Conservation (phyloP, 176 grass and related monocot genomes). For the Aegilops longissima region DNA sequence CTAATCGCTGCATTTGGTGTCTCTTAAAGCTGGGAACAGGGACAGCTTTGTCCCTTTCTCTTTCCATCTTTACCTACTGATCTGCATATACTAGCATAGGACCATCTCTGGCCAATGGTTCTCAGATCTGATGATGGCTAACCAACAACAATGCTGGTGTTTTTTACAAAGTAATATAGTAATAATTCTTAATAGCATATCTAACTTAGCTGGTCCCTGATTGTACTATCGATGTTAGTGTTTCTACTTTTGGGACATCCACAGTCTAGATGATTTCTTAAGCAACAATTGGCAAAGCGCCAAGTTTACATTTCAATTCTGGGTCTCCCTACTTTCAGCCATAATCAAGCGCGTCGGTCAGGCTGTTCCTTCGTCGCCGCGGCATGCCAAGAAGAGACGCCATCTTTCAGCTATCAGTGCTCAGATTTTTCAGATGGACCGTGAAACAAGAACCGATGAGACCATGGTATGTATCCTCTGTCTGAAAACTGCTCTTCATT, state of each 20-base stretch:
- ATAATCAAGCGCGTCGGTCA: slow-evolving; percentile 45
- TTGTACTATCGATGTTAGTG: neutral
- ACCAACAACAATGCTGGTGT: neutral
- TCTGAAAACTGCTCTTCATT: neutral
- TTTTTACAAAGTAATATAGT: neutral
- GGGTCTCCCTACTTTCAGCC: slow-evolving; percentile 38
- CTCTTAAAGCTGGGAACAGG: neutral
- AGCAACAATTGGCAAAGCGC: neutral
- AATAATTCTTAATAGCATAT: neutral
- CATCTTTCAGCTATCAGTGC: slow-evolving; percentile 45
- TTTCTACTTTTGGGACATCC: neutral
- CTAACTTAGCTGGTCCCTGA: neutral
- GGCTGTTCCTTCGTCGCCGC: slow-evolving; percentile 17
- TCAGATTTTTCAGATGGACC: slow-evolving; percentile 20
- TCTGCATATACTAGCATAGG: neutral
- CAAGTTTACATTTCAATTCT: neutral
- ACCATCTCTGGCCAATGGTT: neutral
- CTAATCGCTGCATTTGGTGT: slow-evolving; percentile 23
- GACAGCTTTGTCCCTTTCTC: neutral
- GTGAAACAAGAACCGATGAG: slow-evolving; percentile 17
- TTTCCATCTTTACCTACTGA: neutral
- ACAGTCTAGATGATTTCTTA: neutral
- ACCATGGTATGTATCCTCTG: slow-evolving; percentile 13
- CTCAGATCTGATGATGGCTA: neutral
- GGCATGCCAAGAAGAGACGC: slow-evolving; percentile 52